Evolutionary conservation across 2,329 filamentous ascomycete genomes (phyloP).

Genomic region (Diplocarpon mali): DNA sequence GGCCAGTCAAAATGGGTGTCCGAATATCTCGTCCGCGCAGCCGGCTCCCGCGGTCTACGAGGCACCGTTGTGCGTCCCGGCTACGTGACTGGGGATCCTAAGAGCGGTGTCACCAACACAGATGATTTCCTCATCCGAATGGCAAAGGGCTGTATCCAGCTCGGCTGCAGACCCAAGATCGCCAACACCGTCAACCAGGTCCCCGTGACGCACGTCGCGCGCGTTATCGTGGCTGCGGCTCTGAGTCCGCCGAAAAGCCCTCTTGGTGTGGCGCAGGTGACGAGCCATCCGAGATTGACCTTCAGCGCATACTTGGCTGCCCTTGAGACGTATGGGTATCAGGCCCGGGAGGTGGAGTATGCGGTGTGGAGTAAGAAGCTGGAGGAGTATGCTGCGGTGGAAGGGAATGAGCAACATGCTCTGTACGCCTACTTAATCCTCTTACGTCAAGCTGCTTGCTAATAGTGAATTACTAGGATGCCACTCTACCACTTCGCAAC

Average conservation of each 20-base stretch:
- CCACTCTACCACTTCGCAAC: constrained; percentile 65
- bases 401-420: constrained; percentile 54
- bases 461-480: constrained; percentile 28
- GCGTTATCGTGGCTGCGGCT: constrained; percentile 65
- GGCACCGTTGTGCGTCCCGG: constrained; percentile 74
- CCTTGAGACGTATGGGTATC: constrained; percentile 63
- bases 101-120: constrained; percentile 61
- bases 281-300: constrained; percentile 64
- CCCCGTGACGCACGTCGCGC: constrained; percentile 72
- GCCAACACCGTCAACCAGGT: constrained; percentile 82
- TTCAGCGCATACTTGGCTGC: constrained; percentile 68
- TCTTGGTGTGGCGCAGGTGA: constrained; percentile 61
- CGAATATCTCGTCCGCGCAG: constrained; percentile 61
- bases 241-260: constrained; percentile 30
- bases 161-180: constrained; percentile 63
- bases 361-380: constrained; percentile 56
- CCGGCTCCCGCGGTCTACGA: constrained; percentile 62
- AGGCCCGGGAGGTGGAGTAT: constrained; percentile 56
- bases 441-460: not conserved
- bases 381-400: constrained; percentile 39
- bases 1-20: constrained; percentile 82
- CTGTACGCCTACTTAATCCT: constrained; percentile 33
- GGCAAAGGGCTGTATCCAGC: constrained; percentile 77
- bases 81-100: constrained; percentile 68
- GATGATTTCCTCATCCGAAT: constrained; percentile 88